Base-by-base conservation (phyloP, 2,329 filamentous ascomycete species). In the Hypoxylon sp. region DNA sequence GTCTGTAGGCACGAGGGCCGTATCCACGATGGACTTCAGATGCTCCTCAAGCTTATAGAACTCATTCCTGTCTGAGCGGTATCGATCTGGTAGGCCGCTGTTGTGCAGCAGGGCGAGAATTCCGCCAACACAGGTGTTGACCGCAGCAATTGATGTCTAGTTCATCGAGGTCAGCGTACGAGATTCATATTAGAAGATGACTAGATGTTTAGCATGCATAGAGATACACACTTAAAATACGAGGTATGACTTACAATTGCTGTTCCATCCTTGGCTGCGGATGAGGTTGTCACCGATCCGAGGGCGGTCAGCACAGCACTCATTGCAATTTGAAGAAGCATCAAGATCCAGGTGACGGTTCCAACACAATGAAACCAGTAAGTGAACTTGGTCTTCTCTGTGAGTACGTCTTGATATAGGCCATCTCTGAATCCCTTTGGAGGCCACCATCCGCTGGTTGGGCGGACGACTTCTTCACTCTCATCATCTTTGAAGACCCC, bases 61-160 rank as follows among this genome's bases (percentile, higher is more conserved):
- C 72, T 86, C 83, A 28, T 81, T 79, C 69, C 81, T 81, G 71
- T 87, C 80, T 53, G 81, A 81, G 28, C 84, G 80, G 68, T 86
- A 86, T 6, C 84, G 77, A 65, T 86, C 83, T 2, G 85, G 85
- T 17, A 87, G 73, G 1, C 85, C 85, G 64, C 83, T 86, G 72
- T 87, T 87, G 75, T 86, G 84, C 63, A 87, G 71, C 14, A 87
- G 77, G 2, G 84, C 85, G 3, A 87, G 78, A 5, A 86, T 72
- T 1, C 85, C 85, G 6, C 85, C 83, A 43, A 82, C 78, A 60
- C 85, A 75, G 0, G 85, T 87, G 73, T 86, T 86, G 63, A 81
- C 71, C 5, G 83, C 84, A 0, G 83, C 85, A 6, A 87, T 80
- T n/a, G 82, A 65, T 2, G 85, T 86, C 74, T 75, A 32, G 30